Conservation (phyloP, 176 grass and related monocot genomes). For the Paspalum notatum region DNA sequence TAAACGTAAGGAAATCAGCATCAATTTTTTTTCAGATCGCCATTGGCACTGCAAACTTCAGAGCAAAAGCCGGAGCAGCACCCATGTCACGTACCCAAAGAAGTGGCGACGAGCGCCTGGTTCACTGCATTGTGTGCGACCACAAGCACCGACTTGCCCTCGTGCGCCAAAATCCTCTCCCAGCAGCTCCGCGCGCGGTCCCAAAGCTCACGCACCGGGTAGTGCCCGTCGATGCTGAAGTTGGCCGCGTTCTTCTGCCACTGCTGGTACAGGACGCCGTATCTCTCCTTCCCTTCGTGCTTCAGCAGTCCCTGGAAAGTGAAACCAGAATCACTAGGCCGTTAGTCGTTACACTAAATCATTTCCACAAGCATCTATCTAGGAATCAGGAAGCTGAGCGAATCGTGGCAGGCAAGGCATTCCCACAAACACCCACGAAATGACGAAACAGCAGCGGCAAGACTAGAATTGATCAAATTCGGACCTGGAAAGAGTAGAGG, state of each 20-base stretch:
- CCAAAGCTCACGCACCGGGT: slow-evolving; percentile 81
- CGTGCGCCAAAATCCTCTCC: slow-evolving; percentile 76
- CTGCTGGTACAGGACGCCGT: slow-evolving; percentile 56
- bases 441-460: too few relatives aligned
- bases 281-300: slow-evolving; percentile 85
- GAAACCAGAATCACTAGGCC: background rate
- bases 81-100: slow-evolving; percentile 51
- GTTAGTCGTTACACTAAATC: background rate
- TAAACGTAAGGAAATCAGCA: background rate
- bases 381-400: background rate
- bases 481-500: slow-evolving; percentile 91
- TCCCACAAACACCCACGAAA: slow-evolving; percentile 21
- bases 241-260: slow-evolving; percentile 82
- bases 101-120: slow-evolving; percentile 80
- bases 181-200: slow-evolving; percentile 71
- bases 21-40: background rate
- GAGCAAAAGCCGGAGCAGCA: background rate
- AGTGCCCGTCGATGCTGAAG: slow-evolving; percentile 86
- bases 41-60: background rate
- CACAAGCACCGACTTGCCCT: slow-evolving; percentile 84
- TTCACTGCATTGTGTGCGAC: slow-evolving; percentile 97
- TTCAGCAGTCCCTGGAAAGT: slow-evolving; percentile 81
- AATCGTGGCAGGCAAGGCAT: background rate
- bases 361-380: slow-evolving; percentile 17
- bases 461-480: background rate